phyloP scores from a whole-genome alignment of 345 rosid genomes.

The Viola odorata region DNA sequence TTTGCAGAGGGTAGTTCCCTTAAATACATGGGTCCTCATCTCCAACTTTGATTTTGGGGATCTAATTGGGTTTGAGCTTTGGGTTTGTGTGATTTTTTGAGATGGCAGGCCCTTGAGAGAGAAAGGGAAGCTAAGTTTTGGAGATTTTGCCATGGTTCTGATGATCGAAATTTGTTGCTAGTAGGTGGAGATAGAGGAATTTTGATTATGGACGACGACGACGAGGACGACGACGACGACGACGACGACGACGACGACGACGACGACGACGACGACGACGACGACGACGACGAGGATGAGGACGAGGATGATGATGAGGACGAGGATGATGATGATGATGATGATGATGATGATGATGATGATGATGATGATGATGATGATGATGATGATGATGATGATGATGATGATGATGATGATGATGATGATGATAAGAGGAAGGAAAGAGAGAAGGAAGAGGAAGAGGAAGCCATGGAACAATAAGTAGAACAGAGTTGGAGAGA shows the following conservation, averaged over 20 bases:
- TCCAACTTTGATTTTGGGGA: slow-evolving; percentile 62
- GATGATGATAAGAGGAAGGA: slow-evolving; percentile 9
- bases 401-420: slow-evolving; percentile 10
- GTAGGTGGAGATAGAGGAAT: slow-evolving; percentile 45
- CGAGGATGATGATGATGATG: no score
- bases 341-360: no score
- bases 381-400: no score
- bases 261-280: no score
- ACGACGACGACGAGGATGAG: no score
- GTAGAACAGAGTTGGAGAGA: neutral
- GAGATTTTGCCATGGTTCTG: slow-evolving; percentile 37
- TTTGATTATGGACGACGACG: slow-evolving; percentile 34
- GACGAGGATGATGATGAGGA: no score
- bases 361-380: no score
- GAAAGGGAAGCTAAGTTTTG: slow-evolving; percentile 49
- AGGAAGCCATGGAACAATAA: slow-evolving; percentile 21
- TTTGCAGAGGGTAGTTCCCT: slow-evolving; percentile 86
- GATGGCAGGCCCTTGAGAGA: slow-evolving; percentile 54
- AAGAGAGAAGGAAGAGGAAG: slow-evolving; percentile 13
- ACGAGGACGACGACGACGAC: no score
- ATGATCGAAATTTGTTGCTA: slow-evolving; percentile 23
- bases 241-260: no score
- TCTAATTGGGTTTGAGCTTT: slow-evolving; percentile 9
- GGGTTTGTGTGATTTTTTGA: slow-evolving; percentile 26
- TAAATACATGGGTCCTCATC: slow-evolving; percentile 96